phyloP scores from a whole-genome alignment of 1,284 basidiomycete genomes.

The Moesziomyces globuligerus region DNA sequence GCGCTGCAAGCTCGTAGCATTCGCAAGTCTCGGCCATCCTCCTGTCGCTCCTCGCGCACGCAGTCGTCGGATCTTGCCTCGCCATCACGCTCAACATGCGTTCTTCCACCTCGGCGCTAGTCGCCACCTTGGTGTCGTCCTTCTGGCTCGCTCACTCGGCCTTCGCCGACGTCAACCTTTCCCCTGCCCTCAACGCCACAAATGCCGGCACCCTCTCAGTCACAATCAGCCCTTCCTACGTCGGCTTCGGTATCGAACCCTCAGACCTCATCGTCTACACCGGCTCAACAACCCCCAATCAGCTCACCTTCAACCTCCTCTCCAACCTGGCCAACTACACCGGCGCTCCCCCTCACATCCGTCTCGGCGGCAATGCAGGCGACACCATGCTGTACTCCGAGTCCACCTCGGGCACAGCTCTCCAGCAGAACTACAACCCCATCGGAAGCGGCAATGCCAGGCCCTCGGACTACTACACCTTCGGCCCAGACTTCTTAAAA shows the following conservation, averaged over 20 bases:
- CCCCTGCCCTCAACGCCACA: slow-evolving; percentile 17
- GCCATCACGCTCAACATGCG: slow-evolving; percentile 15
- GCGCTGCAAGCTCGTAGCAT: too few relatives aligned
- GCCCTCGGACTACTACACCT: slow-evolving; percentile 29
- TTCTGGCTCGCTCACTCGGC: slow-evolving; percentile 12
- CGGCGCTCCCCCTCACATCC: slow-evolving; percentile 51
- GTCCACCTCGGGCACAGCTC: slow-evolving; percentile 13
- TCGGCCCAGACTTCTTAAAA: slow-evolving; percentile 49
- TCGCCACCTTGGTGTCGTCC: slow-evolving; percentile 32
- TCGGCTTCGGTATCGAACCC: slow-evolving; percentile 59
- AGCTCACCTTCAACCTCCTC: slow-evolving; percentile 52
- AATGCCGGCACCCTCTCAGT: slow-evolving; percentile 40
- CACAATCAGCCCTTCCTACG: slow-evolving; percentile 49
- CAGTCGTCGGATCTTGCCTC: neutral
- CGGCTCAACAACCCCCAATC: slow-evolving; percentile 35
- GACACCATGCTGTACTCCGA: slow-evolving; percentile 49
- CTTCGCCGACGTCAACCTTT: slow-evolving; percentile 24
- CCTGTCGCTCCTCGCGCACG: neutral
- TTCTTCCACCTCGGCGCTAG: slow-evolving; percentile 24
- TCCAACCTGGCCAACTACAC: slow-evolving; percentile 54
- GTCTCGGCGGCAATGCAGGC: slow-evolving; percentile 54
- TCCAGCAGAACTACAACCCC: slow-evolving; percentile 31
- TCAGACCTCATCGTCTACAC: slow-evolving; percentile 52
- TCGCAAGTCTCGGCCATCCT: too few relatives aligned
- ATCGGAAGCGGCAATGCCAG: slow-evolving; percentile 24